These are phyloP conservation scores for Bipolaris gigantea DNA, from an alignment of 2,329 filamentous ascomycete species.

Conservation along the genomic window DNA sequence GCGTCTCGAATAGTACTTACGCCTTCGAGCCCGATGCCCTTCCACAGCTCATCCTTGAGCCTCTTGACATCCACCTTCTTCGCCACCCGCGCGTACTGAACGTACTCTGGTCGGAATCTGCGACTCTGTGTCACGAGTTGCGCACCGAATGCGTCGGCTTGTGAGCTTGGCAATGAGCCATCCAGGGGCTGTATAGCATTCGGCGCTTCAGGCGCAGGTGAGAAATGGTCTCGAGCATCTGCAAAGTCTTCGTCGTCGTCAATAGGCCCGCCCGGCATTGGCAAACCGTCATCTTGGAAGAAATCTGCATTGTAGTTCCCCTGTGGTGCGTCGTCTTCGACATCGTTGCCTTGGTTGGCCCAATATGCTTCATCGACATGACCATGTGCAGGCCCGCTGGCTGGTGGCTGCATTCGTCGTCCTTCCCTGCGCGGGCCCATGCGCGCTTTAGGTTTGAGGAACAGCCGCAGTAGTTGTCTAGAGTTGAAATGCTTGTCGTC, in stretches of 20 bases:
- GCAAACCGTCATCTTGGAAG: conserved; percentile 85
- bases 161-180: conserved; percentile 56
- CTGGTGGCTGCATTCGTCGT: conserved; percentile 21
- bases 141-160: conserved; percentile 61
- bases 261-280: conserved; percentile 64
- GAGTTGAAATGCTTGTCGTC: conserved; percentile 99
- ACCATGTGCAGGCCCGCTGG: conserved; percentile 62
- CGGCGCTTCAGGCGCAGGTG: conserved; percentile 59
- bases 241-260: conserved; percentile 73
- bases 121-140: conserved; percentile 65
- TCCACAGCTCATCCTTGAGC: conserved; percentile 68
- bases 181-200: conserved; percentile 32
- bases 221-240: conserved; percentile 78
- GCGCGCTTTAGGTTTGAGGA: conserved; percentile 90
- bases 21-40: conserved; percentile 58
- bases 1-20: too few relatives aligned
- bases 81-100: conserved; percentile 66
- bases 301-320: conserved; percentile 97
- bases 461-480: conserved; percentile 81
- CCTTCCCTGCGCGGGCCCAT: conserved; percentile 66
- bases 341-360: conserved; percentile 60
- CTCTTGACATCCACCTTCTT: conserved; percentile 68
- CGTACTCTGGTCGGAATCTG: conserved; percentile 64
- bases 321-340: conserved; percentile 59
- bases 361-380: conserved; percentile 97